phyloP scores from a whole-genome alignment of 2,329 filamentous ascomycete species.

The Fusarium odoratissimum region DNA sequence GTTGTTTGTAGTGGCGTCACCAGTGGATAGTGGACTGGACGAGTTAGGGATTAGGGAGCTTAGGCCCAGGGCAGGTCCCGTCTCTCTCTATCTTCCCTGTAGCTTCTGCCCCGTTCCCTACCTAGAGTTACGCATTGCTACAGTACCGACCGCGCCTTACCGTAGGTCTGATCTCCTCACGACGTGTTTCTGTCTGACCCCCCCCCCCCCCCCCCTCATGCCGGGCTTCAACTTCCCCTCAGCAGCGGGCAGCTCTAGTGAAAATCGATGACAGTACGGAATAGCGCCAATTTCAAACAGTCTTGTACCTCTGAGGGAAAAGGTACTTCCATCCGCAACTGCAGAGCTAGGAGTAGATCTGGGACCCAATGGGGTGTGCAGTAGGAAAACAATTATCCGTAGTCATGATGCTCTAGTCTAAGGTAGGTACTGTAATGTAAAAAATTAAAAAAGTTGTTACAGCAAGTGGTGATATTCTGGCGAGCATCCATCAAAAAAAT shows the following conservation, averaged over 20 bases:
- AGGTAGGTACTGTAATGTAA: neutral
- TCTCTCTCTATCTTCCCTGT: constrained; percentile 11
- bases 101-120: neutral
- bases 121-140: neutral
- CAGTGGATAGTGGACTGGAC: constrained; percentile 8
- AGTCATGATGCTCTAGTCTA: constrained; percentile 9
- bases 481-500: neutral
- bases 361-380: constrained; percentile 10
- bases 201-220: constrained; percentile 34
- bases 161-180: constrained; percentile 25
- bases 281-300: constrained; percentile 36
- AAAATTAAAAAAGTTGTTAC: neutral
- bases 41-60: constrained; percentile 13
- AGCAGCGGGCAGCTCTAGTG: constrained; percentile 18
- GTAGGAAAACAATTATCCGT: constrained; percentile 3
- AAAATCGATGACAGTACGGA: constrained; percentile 12
- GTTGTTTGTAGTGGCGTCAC: constrained; percentile 36
- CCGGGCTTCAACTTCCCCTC: constrained; percentile 40
- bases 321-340: constrained; percentile 44
- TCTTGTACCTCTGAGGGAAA: constrained; percentile 34
- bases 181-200: constrained; percentile 16
- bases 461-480: constrained; percentile 20
- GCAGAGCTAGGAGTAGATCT: constrained; percentile 10
- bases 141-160: constrained; percentile 27
- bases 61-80: constrained; percentile 19